Conservation (phyloP, 257 asterid species). For the Solanum tarijense region DNA sequence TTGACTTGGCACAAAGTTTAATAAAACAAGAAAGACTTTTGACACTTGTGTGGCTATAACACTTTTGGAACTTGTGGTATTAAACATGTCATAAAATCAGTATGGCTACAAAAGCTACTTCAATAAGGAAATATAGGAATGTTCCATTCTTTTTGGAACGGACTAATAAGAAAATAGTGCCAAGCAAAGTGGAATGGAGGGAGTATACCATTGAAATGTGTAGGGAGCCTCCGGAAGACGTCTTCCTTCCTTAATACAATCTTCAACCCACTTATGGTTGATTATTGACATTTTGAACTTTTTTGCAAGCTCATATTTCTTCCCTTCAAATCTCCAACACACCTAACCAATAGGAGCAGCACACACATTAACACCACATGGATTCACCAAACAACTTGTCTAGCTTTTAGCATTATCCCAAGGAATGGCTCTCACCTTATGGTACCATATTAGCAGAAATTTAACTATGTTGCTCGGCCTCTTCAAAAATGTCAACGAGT, state of each 20-base stretch:
- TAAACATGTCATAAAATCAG: not conserved
- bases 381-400: conserved; percentile 40
- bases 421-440: not conserved
- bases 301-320: conserved; percentile 11
- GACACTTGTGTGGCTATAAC: not conserved
- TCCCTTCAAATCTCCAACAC: conserved; percentile 36
- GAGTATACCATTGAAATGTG: conserved; percentile 44
- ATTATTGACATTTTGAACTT: conserved; percentile 34
- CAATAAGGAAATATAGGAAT: not conserved
- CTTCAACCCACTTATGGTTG: conserved; percentile 90
- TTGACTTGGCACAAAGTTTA: not conserved
- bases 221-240: conserved; percentile 54
- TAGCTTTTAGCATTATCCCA: not conserved
- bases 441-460: not conserved
- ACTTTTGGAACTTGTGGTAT: not conserved
- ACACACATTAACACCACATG: conserved; percentile 32
- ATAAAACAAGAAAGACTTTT: not conserved
- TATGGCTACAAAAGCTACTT: not conserved
- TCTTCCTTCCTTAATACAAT: conserved; percentile 52
- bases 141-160: not conserved
- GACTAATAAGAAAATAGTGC: not conserved
- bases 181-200: not conserved
- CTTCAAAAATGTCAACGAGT: too few relatives aligned
- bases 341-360: conserved; percentile 46
- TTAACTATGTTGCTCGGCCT: too few relatives aligned